Percentiles rank a stretch among this genome's conserved stretches.
These are phyloP conservation scores for Cucurbita pepo DNA, from an alignment of 306 rosid genomes.

Conservation along the genomic window DNA sequence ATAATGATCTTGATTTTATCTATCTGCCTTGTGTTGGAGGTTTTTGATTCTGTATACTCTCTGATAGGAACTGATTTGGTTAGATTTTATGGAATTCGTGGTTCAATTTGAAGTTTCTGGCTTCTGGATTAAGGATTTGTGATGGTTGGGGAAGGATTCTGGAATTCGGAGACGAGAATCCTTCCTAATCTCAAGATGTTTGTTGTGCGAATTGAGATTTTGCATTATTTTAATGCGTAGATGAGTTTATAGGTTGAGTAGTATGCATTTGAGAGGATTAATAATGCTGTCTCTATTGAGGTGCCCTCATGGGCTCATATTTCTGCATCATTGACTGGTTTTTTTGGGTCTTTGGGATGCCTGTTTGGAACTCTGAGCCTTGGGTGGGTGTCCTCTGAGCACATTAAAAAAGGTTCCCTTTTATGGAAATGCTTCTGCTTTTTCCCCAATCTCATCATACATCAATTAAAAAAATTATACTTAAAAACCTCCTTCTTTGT, in stretches of 20 bases:
- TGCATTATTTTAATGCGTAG: background rate
- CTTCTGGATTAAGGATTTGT: background rate
- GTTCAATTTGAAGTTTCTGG: background rate
- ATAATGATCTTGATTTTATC: constrained; percentile 21
- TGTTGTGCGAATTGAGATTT: background rate
- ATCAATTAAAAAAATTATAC: constrained; percentile 9
- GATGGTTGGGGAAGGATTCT: background rate
- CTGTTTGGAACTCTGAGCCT: constrained; percentile 66
- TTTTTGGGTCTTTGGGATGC: constrained; percentile 40
- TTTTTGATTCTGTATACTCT: too few species aligned
- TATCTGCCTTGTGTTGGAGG: background rate
- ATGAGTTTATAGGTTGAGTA: background rate
- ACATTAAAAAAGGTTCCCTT: constrained; percentile 58
- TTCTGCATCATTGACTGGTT: constrained; percentile 56
- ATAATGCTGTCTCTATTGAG: constrained; percentile 46
- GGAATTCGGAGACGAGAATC: background rate
- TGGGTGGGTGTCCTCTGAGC: constrained; percentile 69
- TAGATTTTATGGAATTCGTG: background rate
- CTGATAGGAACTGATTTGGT: background rate
- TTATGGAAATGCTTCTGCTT: constrained; percentile 81
- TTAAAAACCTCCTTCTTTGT: constrained; percentile 10
- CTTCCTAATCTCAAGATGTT: constrained; percentile 6
- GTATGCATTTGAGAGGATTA: constrained; percentile 18
- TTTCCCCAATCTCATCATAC: constrained; percentile 45
- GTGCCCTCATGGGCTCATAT: constrained; percentile 49